Evolutionary conservation across 2,329 filamentous ascomycete genomes (phyloP), one percentile per base, ranked within the genome.

Genomic region (Aspergillus vadensis): DNA sequence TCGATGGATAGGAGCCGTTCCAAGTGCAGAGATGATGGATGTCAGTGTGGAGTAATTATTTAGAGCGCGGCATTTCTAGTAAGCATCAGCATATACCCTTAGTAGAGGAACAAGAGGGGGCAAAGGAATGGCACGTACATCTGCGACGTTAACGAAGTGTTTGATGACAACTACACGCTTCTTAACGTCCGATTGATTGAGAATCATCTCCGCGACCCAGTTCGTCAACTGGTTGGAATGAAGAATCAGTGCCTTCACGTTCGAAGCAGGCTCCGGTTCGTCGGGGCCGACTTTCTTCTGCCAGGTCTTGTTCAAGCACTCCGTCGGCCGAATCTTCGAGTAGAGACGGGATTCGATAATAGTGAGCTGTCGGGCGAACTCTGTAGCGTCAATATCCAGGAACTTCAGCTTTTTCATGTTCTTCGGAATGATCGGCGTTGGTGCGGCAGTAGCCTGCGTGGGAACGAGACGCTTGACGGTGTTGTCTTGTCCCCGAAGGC

Each of bases 341-440:
- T 98, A 99, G 1, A 98, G 83, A 63, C 90, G 90, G 2, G 93
- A 97, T 77, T 99, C 95, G 65, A 98, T 96, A 66, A 99, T 95
- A 0, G 95, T 99, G 64, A 99, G 83, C 76, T 99, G 95, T 51
- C 95, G 88, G n/a, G 95, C 95, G 77, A 99, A 98, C 74, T 99
- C 95, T 0, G 90, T 91, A 0, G 92, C 88, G 73, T 99, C 95
- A 68, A 99, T 97, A 73, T 99, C 95, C 58, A 98, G 80, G 79
- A 99, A 98, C 77, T 98, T 99, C 69, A 99, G 85, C 79, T 97
- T 99, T 85, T 95, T 97, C 92, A 99, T 96, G 76, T 98, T 97
- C 84, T 97, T 97, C 1, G 95, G 95, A 75, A 97, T 87, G 72
- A 98, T 97, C 1, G 95, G 92, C 38, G 90, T 81, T 4, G 95